Evolutionary conservation across 2,329 filamentous ascomycete genomes (phyloP), one percentile per base, ranked within the genome.

Genomic region (Trichoderma gracile): DNA sequence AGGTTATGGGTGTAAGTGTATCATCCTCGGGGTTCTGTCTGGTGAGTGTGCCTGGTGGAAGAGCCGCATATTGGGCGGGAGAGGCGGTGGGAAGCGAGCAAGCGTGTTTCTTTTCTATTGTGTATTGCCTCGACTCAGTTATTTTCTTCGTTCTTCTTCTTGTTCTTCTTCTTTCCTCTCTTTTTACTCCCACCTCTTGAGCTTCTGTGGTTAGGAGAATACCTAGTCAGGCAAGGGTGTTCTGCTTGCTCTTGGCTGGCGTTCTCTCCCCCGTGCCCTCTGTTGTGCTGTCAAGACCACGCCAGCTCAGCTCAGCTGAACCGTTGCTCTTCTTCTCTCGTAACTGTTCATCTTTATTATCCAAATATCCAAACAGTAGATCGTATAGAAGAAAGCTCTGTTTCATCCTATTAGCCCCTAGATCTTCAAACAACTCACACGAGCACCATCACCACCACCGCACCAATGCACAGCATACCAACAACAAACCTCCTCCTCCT

Each of bases 401-500:
- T 19, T 33, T 19, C 49, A 15, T 38, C 49, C 10, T 19, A 8
- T 50, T 9, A 10, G 23, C n/a, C 49, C 33, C 27, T 52, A 38
- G 3, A 38, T 12, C 19, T 33, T 17, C 12, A 19, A 14, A 19
- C 21, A 14, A 52, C 33, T 52, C n/a, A 52, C 17, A 43, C 43
- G 7, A 25, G 33, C 2, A 38, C 33, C 30, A 9, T 3, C 8
- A n/a, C 14, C n/a, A 8, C 30, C 23, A 19, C 38, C 49, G 23
- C 12, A 23, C n/a, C 66, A 33, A 61, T 66, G 57, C 60, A 55
- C 59, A 53, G 65, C 58, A 57, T 0, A 43, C n/a, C 52, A 30
- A 42, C 52, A 21, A 27, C 60, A 49, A 12, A 33, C 5, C 19
- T 67, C 52, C 23, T 38, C 30, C 49, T 75, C 62, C 40, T 75